Base-by-base conservation (phyloP, 371 early-diverging fungal genomes). In the Syncephalastrum monosporum region DNA sequence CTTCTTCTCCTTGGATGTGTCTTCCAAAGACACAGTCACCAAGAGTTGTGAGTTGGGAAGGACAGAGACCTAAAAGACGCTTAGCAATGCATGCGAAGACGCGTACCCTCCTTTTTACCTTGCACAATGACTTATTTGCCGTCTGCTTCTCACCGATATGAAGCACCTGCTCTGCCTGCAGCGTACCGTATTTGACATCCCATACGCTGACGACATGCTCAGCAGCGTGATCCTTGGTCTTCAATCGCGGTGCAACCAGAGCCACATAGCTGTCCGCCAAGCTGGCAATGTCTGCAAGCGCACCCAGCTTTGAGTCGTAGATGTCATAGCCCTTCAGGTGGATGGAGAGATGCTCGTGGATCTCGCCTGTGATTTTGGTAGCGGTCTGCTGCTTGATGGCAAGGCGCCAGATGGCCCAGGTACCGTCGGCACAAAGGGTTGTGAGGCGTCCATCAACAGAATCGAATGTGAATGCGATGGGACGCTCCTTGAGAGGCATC, bases 131-230 rank as follows among this genome's bases (percentile, higher is more conserved):
- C 2, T 63, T 59, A 16, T 63, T 67, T 63, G 42, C 54, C 59
- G 16, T 57, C 58, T 24, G 33, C 42, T 57, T 56, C 62, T 65
- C 49, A 60, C 68, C 47, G 56, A 51, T 54, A 19, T 71, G 56
- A 46, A 75, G 50, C 24, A 53, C 64, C 44, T 71, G 77, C 21
- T 76, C 71, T 13, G 85, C 76, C 59, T 88, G 90, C 3, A 87
- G 70, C 0, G 90, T 87, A 50, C 88, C 88, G 49, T 86, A 90
- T 45, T 75, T 72, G 46, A 78, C 74, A 59, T 90, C 90, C 90
- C 90, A 90, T 19, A 90, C 77, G 15, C 86, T 85, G 24, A 89
- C 56, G 2, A 83, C 75, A 53, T 83, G 82, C 41, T 85, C 84
- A 12, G 67, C 53, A 57, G 33, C 45, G 15, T 56, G 53, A 6